Evolutionary conservation across 768 basidiomycete genomes (phyloP).

Genomic region (Collybia sp.): DNA sequence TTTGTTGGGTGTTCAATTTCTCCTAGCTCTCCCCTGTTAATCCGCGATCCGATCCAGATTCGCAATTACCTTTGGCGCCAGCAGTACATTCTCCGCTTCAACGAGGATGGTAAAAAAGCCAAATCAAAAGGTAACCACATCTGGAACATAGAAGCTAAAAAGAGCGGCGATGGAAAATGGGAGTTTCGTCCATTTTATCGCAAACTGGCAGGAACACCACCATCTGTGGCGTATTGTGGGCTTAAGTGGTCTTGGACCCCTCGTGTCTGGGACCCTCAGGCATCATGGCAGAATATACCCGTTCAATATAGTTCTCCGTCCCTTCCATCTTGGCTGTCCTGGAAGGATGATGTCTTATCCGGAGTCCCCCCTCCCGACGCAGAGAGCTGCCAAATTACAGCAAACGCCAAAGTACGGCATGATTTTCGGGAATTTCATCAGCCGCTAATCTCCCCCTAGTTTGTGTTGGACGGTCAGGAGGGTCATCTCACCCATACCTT

Average conservation of each 20-base stretch:
- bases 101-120: slow-evolving; percentile 98
- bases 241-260: slow-evolving; percentile 88
- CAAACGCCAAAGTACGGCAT: slow-evolving; percentile 66
- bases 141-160: slow-evolving; percentile 98
- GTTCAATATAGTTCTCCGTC: slow-evolving; percentile 78
- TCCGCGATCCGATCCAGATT: slow-evolving; percentile 41
- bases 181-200: slow-evolving; percentile 85
- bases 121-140: slow-evolving; percentile 99
- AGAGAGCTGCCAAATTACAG: slow-evolving; percentile 69
- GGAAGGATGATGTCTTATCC: slow-evolving; percentile 79
- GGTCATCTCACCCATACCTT: slow-evolving; percentile 64
- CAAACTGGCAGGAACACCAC: slow-evolving; percentile 80
- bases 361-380: slow-evolving; percentile 79
- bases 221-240: slow-evolving; percentile 76
- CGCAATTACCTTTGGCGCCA: slow-evolving; percentile 96
- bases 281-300: slow-evolving; percentile 72
- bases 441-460: slow-evolving; percentile 33
- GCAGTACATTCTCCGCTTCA: slow-evolving; percentile 91
- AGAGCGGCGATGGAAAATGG: slow-evolving; percentile 71
- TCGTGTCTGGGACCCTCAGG: slow-evolving; percentile 96
- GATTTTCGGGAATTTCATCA: background rate
- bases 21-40: slow-evolving; percentile 8
- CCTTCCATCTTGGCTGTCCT: slow-evolving; percentile 83
- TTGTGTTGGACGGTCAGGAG: slow-evolving; percentile 70
- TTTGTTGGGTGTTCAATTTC: slow-evolving; percentile 26